Conservation (phyloP, 129 eudicot species). For the Logfia minima region DNA sequence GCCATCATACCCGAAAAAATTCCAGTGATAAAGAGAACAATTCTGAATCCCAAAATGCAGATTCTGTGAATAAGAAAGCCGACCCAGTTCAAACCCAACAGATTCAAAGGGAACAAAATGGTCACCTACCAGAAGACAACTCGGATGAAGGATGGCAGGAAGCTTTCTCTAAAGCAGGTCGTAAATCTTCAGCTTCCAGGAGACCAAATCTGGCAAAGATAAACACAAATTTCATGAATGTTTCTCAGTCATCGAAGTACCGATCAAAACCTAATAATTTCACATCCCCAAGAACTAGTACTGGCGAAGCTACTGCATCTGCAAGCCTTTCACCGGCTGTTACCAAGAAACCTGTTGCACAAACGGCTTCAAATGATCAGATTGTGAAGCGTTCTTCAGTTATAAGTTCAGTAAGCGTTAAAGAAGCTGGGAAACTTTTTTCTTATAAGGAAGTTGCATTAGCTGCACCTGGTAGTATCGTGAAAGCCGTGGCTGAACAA, state of each 20-base stretch:
- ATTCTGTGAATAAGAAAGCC: conserved; percentile 31
- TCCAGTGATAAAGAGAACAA: conserved; percentile 67
- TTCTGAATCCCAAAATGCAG: conserved; percentile 44
- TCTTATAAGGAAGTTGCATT: conserved; percentile 97
- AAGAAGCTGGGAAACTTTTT: conserved; percentile 81
- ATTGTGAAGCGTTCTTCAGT: conserved; percentile 48
- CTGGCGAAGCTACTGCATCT: conserved; percentile 51
- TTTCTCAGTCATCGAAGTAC: conserved; percentile 47
- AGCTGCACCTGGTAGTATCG: conserved; percentile 90
- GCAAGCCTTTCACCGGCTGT: conserved; percentile 36
- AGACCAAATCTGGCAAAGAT: conserved; percentile 76
- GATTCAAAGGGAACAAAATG: conserved; percentile 29
- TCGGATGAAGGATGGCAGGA: conserved; percentile 99
- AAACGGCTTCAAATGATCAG: conserved; percentile 45
- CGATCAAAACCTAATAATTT: conserved; percentile 54
- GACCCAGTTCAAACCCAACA: conserved; percentile 35
- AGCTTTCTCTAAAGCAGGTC: conserved; percentile 73
- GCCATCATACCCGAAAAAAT: conserved; percentile 33
- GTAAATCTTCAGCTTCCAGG: conserved; percentile 62
- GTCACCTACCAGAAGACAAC: conserved; percentile 40
- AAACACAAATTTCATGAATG: conserved; percentile 58
- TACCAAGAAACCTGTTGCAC: conserved; percentile 46
- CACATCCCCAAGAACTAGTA: conserved; percentile 51
- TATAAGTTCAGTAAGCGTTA: conserved; percentile 58
- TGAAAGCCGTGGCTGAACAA: conserved; percentile 76